These are phyloP conservation scores for Orychophragmus violaceus DNA, from an alignment of 345 rosid species.

Conservation along the genomic window DNA sequence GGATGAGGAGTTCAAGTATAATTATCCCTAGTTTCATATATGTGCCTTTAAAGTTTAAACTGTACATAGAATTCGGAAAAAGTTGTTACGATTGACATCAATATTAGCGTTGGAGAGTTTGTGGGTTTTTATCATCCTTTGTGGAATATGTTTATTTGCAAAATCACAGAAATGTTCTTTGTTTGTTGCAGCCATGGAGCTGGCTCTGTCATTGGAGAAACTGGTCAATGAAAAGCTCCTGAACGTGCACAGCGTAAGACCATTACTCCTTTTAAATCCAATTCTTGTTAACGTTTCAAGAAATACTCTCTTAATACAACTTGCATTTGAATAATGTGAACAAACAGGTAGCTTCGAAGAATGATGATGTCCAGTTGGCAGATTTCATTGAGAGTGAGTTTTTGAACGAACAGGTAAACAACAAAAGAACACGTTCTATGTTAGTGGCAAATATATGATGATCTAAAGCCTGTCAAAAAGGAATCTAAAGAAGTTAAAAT, in stretches of 20 bases:
- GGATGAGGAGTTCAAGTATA: neutral
- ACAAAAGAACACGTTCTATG: slow-evolving; percentile 20
- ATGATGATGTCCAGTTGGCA: slow-evolving; percentile 66
- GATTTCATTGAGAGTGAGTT: slow-evolving; percentile 66
- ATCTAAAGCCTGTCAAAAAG: neutral
- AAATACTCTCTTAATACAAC: neutral
- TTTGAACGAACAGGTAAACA: slow-evolving; percentile 66
- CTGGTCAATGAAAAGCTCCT: slow-evolving; percentile 77
- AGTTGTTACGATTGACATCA: neutral
- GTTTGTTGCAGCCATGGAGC: slow-evolving; percentile 72
- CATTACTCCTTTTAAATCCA: neutral
- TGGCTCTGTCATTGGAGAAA: slow-evolving; percentile 83
- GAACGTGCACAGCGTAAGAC: slow-evolving; percentile 60
- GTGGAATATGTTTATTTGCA: neutral
- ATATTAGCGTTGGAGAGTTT: neutral
- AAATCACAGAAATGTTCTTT: neutral
- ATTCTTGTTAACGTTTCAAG: neutral
- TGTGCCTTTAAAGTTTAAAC: too few species aligned
- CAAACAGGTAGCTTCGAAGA: slow-evolving; percentile 61
- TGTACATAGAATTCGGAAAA: neutral
- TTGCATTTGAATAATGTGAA: slow-evolving; percentile 15
- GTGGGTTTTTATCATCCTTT: neutral
- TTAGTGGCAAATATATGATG: slow-evolving; percentile 18
- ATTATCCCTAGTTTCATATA: neutral
- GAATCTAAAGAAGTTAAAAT: slow-evolving; percentile 13